Conservation (phyloP, 2,329 filamentous ascomycete genomes). For the Iodosphaeria phyllophila region DNA sequence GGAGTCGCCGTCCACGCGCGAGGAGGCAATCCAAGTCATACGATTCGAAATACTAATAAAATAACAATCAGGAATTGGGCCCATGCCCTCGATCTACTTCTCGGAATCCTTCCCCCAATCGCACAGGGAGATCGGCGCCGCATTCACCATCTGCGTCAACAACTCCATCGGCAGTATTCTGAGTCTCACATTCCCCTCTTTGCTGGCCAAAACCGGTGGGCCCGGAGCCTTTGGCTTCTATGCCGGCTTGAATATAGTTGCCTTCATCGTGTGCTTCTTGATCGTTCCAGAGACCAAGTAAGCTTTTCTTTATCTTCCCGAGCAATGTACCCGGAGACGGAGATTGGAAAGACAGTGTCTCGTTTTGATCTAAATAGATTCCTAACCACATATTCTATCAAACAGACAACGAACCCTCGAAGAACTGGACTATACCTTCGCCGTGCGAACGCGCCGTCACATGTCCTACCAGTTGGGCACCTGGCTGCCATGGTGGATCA, state of each 20-base stretch:
- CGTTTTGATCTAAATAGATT: too few species aligned
- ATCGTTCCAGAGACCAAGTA: slow-evolving; percentile 28
- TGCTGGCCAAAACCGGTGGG: slow-evolving; percentile 22
- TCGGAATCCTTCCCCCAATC: slow-evolving; percentile 49
- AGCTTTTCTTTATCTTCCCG: too few species aligned
- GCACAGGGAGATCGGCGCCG: slow-evolving; percentile 50
- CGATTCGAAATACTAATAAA: too few species aligned
- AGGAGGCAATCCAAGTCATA: too few species aligned
- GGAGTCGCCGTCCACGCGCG: too few species aligned
- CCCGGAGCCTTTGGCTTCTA: slow-evolving; percentile 32
- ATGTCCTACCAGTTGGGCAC: slow-evolving; percentile 36
- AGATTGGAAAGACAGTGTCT: too few species aligned
- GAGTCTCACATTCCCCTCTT: slow-evolving; percentile 37
- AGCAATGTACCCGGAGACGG: not conserved
- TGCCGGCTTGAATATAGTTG: slow-evolving; percentile 33
- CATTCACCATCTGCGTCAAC: slow-evolving; percentile 43
- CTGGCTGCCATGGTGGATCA: slow-evolving; percentile 41
- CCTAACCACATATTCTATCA: too few species aligned
- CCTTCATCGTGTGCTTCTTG: slow-evolving; percentile 35
- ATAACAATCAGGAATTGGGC: too few species aligned
- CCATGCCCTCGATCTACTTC: slow-evolving; percentile 44
- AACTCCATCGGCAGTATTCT: slow-evolving; percentile 37
- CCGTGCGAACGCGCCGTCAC: slow-evolving; percentile 37
- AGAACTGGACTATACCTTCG: slow-evolving; percentile 42
- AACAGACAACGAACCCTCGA: slow-evolving; percentile 39